Evolutionary conservation across 2,329 filamentous ascomycete species (phyloP).

Genomic region (Neurospora sp.): DNA sequence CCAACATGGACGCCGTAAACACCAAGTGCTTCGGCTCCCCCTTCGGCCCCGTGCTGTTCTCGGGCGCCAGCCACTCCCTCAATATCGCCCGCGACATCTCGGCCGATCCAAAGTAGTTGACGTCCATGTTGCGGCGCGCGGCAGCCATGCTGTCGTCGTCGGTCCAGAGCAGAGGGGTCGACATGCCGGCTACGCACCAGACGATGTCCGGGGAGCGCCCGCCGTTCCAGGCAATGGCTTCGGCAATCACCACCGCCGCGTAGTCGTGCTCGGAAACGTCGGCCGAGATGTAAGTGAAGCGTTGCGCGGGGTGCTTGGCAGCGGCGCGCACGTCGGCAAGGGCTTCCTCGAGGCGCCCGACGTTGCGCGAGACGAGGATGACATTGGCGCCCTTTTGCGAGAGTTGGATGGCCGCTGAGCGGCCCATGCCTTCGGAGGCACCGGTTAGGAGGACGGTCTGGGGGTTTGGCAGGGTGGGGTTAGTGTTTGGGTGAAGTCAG

Average conservation of each 20-base stretch:
- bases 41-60: slow-evolving; percentile 28
- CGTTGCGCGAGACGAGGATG: slow-evolving; percentile 72
- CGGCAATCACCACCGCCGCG: slow-evolving; percentile 56
- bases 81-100: slow-evolving; percentile 79
- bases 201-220: slow-evolving; percentile 68
- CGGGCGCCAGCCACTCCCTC: slow-evolving; percentile 57
- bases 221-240: slow-evolving; percentile 72
- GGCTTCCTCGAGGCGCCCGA: slow-evolving; percentile 62
- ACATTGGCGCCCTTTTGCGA: slow-evolving; percentile 77
- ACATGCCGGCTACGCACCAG: slow-evolving; percentile 78
- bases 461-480: background rate
- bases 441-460: slow-evolving; percentile 86
- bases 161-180: slow-evolving; percentile 65
- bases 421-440: slow-evolving; percentile 87
- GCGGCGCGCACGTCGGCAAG: slow-evolving; percentile 54
- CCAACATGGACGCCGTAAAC: slow-evolving; percentile 70
- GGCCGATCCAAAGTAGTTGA: slow-evolving; percentile 80
- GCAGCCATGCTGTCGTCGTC: slow-evolving; percentile 62
- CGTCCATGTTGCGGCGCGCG: slow-evolving; percentile 73
- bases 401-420: slow-evolving; percentile 62
- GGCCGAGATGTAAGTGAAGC: slow-evolving; percentile 74
- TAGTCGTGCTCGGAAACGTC: slow-evolving; percentile 67
- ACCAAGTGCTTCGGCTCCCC: slow-evolving; percentile 64
- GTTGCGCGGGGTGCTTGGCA: slow-evolving; percentile 60
- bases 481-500: background rate